phyloP scores from a whole-genome alignment of 371 early-diverging fungal genomes.

The Mortierella sp. region DNA sequence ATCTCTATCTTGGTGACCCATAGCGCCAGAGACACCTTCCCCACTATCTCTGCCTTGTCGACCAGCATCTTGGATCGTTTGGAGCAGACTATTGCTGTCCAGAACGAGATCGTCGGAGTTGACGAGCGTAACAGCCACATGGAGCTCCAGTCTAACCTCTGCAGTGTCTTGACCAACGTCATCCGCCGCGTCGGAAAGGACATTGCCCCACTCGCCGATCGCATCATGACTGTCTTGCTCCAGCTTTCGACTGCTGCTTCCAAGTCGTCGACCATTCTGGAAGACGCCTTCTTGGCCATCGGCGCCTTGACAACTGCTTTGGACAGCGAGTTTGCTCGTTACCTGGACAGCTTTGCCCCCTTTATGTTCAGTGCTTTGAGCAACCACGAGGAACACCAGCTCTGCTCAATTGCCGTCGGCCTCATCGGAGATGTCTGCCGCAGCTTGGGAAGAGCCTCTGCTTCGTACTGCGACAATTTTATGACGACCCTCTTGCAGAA shows the following conservation, averaged over 20 bases:
- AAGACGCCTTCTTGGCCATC: slow-evolving; percentile 93
- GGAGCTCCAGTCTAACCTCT: slow-evolving; percentile 92
- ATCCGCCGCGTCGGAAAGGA: slow-evolving; percentile 81
- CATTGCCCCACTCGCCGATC: slow-evolving; percentile 82
- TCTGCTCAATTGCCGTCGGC: slow-evolving; percentile 94
- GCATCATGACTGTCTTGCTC: slow-evolving; percentile 89
- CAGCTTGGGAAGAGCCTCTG: slow-evolving; percentile 79
- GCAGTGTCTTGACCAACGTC: slow-evolving; percentile 87
- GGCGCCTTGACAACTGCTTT: slow-evolving; percentile 88
- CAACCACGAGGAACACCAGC: slow-evolving; percentile 90
- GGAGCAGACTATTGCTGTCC: slow-evolving; percentile 71
- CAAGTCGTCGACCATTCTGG: slow-evolving; percentile 88
- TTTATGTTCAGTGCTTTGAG: slow-evolving; percentile 85
- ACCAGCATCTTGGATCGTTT: slow-evolving; percentile 83
- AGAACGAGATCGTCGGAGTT: slow-evolving; percentile 80
- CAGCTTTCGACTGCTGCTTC: slow-evolving; percentile 74
- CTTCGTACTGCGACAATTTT: slow-evolving; percentile 83
- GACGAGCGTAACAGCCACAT: slow-evolving; percentile 86
- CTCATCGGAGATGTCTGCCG: slow-evolving; percentile 96
- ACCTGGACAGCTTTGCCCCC: slow-evolving; percentile 88
- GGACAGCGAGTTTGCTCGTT: slow-evolving; percentile 87
- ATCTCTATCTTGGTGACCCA: slow-evolving; percentile 82
- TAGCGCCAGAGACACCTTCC: slow-evolving; percentile 82
- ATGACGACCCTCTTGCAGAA: slow-evolving; percentile 88
- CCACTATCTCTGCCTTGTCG: slow-evolving; percentile 78